These are phyloP conservation scores for Pseudotsuga menziesii DNA, from an alignment of 75 land plant species.

Conservation along the genomic window DNA sequence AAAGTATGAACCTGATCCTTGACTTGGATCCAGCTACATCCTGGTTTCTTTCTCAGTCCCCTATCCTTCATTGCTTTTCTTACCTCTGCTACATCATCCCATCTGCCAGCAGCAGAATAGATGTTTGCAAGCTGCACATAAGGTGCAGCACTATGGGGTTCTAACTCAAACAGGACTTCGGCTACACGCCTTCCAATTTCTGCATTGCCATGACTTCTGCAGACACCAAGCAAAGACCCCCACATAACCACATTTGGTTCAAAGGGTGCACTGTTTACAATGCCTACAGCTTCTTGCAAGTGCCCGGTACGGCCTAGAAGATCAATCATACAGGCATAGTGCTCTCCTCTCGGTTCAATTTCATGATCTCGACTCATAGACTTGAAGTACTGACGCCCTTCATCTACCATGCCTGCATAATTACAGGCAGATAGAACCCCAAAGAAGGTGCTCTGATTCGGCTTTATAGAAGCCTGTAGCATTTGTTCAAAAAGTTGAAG, in stretches of 20 bases:
- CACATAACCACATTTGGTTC: slow-evolving; percentile 34
- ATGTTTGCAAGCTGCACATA: slow-evolving; percentile 45
- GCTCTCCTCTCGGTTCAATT: slow-evolving; percentile 31
- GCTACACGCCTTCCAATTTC: slow-evolving; percentile 39
- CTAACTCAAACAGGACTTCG: slow-evolving; percentile 24
- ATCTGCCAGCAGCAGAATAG: slow-evolving; percentile 33
- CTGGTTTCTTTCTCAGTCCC: slow-evolving; percentile 35
- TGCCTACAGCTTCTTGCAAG: slow-evolving; percentile 28
- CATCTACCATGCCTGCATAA: slow-evolving; percentile 46
- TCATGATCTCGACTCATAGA: slow-evolving; percentile 38
- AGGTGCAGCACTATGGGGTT: slow-evolving; percentile 33
- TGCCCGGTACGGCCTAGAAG: slow-evolving; percentile 43
- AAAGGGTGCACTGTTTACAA: slow-evolving; percentile 27
- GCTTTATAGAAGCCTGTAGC: slow-evolving; percentile 26
- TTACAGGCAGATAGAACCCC: slow-evolving; percentile 48
- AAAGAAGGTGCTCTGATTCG: slow-evolving; percentile 38
- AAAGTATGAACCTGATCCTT: slow-evolving; percentile 11
- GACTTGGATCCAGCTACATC: slow-evolving; percentile 31
- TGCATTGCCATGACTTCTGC: slow-evolving; percentile 38
- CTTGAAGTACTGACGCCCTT: slow-evolving; percentile 22
- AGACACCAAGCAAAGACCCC: slow-evolving; percentile 43
- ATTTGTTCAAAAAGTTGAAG: slow-evolving; percentile 27
- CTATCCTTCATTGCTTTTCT: slow-evolving; percentile 27
- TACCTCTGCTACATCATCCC: slow-evolving; percentile 39
- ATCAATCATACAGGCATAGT: slow-evolving; percentile 54